These are phyloP conservation scores for Crucibulum laeve DNA, from an alignment of 768 basidiomycete species.

Conservation along the genomic window DNA sequence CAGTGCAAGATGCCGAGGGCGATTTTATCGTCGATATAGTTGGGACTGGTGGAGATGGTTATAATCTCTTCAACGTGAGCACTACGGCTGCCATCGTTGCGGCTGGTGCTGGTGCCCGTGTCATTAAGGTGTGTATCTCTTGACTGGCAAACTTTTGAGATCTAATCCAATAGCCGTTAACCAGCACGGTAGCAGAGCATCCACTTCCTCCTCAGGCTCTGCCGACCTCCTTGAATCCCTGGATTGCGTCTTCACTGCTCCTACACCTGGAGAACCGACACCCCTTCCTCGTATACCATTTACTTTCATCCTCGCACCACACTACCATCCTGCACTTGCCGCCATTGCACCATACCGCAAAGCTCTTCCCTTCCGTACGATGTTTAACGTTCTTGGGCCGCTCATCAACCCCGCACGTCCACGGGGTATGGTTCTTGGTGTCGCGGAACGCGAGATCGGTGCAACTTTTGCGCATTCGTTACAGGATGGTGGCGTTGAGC, in stretches of 20 bases:
- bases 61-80: constrained; percentile 96
- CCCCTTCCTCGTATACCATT: constrained; percentile 72
- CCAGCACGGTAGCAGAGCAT: constrained; percentile 88
- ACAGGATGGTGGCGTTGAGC: constrained; percentile 65
- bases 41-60: constrained; percentile 92
- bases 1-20: constrained; percentile 48
- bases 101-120: constrained; percentile 89
- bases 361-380: constrained; percentile 87
- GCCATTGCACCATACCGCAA: constrained; percentile 81
- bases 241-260: constrained; percentile 69
- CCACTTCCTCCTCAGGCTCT: constrained; percentile 91
- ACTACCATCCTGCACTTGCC: constrained; percentile 88
- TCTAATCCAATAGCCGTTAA: constrained; percentile 5
- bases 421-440: constrained; percentile 85
- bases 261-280: constrained; percentile 51
- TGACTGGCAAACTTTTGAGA: not conserved
- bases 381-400: constrained; percentile 95
- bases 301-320: constrained; percentile 89
- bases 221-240: constrained; percentile 89
- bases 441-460: constrained; percentile 80
- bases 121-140: constrained; percentile 69
- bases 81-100: constrained; percentile 93
- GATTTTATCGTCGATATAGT: constrained; percentile 88
- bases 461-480: constrained; percentile 75
- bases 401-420: constrained; percentile 90